Evolutionary conservation across 768 basidiomycete genomes (phyloP), one percentile per base, ranked within the genome.

Genomic region (Boletus rufocinnamomeus): DNA sequence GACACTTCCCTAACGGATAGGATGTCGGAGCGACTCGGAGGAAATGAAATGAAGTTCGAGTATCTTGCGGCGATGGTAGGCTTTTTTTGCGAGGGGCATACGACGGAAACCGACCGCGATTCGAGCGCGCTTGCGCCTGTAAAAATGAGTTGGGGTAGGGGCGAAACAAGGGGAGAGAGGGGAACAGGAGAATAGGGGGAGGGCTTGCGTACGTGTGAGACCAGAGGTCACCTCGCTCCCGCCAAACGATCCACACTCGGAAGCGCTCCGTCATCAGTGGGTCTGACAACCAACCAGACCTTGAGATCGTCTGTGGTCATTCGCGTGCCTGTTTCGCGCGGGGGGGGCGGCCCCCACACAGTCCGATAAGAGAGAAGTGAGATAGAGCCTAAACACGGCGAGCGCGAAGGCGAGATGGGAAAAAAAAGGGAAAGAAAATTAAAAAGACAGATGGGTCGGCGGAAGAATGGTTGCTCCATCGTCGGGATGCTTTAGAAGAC

Each of bases 391-490:
- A 14, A n/a, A 40, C 25, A 21, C 13, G 28, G 38, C 21, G 7
- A 27, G 44, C 8, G 3, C 13, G 16, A 57, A 6, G 11, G 30
- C 16, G 34, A 21, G 28, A 47, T 58, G 61, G 32, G 54, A 63
- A 48, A 35, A 46, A 40, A 57, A 23, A 4, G 10, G 4, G 17
- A 13, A 34, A 1, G n/a, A 19, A 60, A 41, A 27, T 25, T 44
- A 10, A 38, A 27, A 30, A 6, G 38, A 30, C 4, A 40, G 16
- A 8, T 27, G 37, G 14, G 25, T 19, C 3, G 21, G 16, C 10
- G 46, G 58, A 38, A 43, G 38, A 57, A 63, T 25, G 10, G 28
- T 19, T 59, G 34, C 46, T 32, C 34, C 45, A 7, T 46, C 19
- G 16, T 32, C 44, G 28, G 46, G 35, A 27, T 19, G 52, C 17